Conservation (phyloP, 1,139 yeast species). For the Debaryomyces sp. region DNA sequence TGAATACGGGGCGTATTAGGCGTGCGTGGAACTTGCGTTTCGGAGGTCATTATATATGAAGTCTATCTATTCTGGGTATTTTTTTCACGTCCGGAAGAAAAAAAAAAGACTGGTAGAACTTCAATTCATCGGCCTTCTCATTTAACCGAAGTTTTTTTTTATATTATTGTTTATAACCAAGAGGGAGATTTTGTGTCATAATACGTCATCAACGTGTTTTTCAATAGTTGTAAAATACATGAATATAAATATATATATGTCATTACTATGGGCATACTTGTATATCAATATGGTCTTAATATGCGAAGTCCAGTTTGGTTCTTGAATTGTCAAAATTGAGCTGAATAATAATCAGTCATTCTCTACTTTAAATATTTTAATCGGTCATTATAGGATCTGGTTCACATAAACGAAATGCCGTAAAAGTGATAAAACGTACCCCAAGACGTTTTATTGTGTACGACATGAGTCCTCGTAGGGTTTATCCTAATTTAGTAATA, state of each 20-base stretch:
- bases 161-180: background rate
- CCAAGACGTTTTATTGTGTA: background rate
- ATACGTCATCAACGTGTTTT: background rate
- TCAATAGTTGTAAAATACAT: background rate
- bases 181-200: background rate
- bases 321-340: too few relatives aligned
- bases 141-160: background rate
- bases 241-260: background rate
- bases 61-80: background rate
- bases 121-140: background rate
- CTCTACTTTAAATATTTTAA: too few relatives aligned
- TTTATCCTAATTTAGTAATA: conserved; percentile 12
- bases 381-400: too few relatives aligned
- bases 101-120: background rate
- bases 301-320: too few relatives aligned
- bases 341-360: too few relatives aligned
- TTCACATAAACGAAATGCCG: background rate
- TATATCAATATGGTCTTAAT: too few relatives aligned
- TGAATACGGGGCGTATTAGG: conserved; percentile 13
- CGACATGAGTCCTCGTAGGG: background rate
- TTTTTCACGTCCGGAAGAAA: background rate
- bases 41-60: background rate
- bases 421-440: too few relatives aligned
- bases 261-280: too few relatives aligned
- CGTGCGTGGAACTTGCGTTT: conserved; percentile 10